Evolutionary conservation across 2,329 filamentous ascomycete species (phyloP).

Genomic region (Scopulariopsis brevicaulis): DNA sequence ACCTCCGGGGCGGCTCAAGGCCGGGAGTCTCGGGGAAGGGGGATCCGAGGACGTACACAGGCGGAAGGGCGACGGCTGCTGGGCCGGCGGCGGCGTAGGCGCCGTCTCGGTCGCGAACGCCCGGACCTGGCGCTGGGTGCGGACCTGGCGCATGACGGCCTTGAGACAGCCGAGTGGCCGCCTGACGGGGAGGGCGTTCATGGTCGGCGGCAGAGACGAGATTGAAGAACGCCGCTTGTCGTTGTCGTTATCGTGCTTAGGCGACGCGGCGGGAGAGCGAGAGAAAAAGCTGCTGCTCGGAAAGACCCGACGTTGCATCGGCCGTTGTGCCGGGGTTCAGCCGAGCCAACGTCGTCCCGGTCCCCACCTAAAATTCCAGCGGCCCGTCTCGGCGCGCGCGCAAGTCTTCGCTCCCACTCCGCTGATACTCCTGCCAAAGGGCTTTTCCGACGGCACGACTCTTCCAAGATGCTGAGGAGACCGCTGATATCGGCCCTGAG

Average conservation of each 20-base stretch:
- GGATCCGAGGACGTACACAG: conserved; percentile 15
- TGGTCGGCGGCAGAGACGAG: conserved; percentile 16
- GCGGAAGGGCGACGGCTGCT: conserved; percentile 14
- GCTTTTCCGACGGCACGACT: not conserved
- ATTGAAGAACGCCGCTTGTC: not conserved
- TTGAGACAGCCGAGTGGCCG: conserved; percentile 65
- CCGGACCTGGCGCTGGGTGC: conserved; percentile 28
- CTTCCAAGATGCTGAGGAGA: not conserved
- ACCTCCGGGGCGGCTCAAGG: not conserved
- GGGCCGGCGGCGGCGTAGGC: conserved; percentile 14
- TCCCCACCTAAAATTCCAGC: not conserved
- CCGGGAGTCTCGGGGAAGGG: not conserved
- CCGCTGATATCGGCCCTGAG: not conserved
- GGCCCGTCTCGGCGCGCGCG: not conserved
- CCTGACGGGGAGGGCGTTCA: conserved; percentile 50
- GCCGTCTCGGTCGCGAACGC: conserved; percentile 5
- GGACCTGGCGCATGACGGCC: conserved; percentile 45
- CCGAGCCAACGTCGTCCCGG: not conserved
- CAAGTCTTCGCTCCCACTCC: not conserved
- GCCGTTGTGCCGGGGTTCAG: not conserved
- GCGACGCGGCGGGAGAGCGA: not conserved
- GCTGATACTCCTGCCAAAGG: not conserved
- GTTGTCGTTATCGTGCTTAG: not conserved
- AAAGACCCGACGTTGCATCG: not conserved
- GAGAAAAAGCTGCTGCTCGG: not conserved